Conservation (phyloP, 148 eudicot species). For the Fagopyrum tataricum region DNA sequence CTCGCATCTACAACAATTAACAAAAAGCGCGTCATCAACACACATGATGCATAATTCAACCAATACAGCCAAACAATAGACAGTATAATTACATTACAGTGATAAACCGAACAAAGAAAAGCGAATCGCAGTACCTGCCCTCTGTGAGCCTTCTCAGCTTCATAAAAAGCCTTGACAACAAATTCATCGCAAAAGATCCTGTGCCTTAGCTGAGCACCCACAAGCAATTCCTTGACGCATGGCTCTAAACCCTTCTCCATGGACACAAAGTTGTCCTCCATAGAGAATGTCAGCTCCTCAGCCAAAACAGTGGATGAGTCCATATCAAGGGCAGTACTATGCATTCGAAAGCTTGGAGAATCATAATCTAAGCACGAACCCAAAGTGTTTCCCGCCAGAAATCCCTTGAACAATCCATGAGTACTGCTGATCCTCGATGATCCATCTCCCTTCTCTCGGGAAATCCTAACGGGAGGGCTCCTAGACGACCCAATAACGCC, state of each 20-base stretch:
- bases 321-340: constrained; percentile 19
- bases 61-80: not conserved
- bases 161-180: constrained; percentile 76
- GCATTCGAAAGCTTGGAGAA: constrained; percentile 30
- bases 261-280: constrained; percentile 50
- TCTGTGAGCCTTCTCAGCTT: constrained; percentile 92
- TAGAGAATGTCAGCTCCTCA: constrained; percentile 62
- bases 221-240: constrained; percentile 50
- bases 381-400: constrained; percentile 39
- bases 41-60: not conserved
- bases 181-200: constrained; percentile 56
- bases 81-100: not conserved
- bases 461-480: constrained; percentile 39
- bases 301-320: constrained; percentile 19
- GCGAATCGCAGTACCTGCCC: constrained; percentile 58
- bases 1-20: constrained; percentile 49
- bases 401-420: constrained; percentile 50
- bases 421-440: constrained; percentile 26
- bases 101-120: not conserved
- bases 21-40: not conserved
- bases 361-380: constrained; percentile 61
- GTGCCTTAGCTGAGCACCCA: constrained; percentile 60
- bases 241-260: constrained; percentile 21
- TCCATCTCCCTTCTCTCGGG: constrained; percentile 25
- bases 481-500: constrained; percentile 32